Evolutionary conservation across 139 green algal species (phyloP).

Genomic region (Chlorella sp.): DNA sequence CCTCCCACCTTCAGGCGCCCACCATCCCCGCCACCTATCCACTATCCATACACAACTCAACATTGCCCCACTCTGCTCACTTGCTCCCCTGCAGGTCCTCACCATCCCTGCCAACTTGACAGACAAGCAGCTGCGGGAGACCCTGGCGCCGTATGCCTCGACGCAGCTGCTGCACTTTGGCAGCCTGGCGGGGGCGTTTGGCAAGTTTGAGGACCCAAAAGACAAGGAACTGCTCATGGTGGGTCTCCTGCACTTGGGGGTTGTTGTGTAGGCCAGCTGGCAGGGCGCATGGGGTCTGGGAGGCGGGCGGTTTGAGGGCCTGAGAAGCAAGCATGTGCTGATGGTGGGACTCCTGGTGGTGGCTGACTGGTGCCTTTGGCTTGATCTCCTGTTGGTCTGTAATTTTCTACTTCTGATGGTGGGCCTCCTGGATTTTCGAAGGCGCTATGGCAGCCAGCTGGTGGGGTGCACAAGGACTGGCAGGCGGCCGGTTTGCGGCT

Average conservation of each 20-base stretch:
- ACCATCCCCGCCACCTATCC: no score
- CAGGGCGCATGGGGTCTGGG: background rate
- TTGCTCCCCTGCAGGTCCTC: constrained; percentile 32
- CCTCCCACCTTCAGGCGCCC: no score
- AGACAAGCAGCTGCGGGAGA: constrained; percentile 30
- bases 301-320: background rate
- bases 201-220: background rate
- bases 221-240: background rate
- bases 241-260: background rate
- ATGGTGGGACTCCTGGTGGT: no score
- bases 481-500: no score
- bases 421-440: no score
- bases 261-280: background rate
- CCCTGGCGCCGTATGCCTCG: constrained; percentile 21
- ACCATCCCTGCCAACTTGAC: constrained; percentile 30
- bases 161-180: constrained; percentile 35
- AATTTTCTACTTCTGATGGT: no score
- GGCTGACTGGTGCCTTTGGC: background rate
- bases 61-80: background rate
- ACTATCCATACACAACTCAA: no score
- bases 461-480: no score
- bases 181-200: background rate
- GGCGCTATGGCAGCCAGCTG: no score
- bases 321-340: no score
- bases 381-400: background rate